Base-by-base conservation (phyloP, 2,329 filamentous ascomycete species). In the Colletotrichum lini region DNA sequence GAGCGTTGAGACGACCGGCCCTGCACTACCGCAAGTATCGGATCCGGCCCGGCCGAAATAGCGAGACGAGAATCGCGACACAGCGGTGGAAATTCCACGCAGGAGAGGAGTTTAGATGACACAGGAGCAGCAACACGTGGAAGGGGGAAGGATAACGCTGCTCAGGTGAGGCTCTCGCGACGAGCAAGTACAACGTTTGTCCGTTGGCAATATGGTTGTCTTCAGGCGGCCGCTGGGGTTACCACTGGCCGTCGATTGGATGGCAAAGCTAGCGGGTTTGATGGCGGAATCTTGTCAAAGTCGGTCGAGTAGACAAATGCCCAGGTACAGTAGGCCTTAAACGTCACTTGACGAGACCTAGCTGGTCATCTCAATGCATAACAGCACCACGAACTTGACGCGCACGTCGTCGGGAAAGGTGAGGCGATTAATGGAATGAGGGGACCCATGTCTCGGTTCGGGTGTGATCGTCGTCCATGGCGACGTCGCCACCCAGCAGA, bases 11-110 rank as follows among this genome's bases (percentile, higher is more conserved):
- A 70, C 44, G 63, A 61, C 16, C 16, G 9, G 47, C 35, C 56
- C 63, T 67, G 21, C 42, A 61, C 40, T 5, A 16, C 60, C 8
- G 21, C 13, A 30, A 16, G 23, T 16, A 49, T 38, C 65, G 58
- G 69, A 42, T 26, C 68, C 52, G 58, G 52, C 26, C 63, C 65
- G 68, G 68, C 68, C 58, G 65, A 71, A 23, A 68, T 18, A n/a
- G 10, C 38, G 30, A 3, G 40, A 10, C 18, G n/a, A 8, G 40
- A 30, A 44, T 26, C 21, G 62, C 4, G 26, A 44, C n/a, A 50
- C 16, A 18, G 45, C 21, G 6, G 38, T 35, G 16, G 16, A 61
- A 0, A 10, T 35, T 50, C 30, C 44, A 57, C 23, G 23, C 38
- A 62, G 12, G 50, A 44, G 21, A 44, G 16, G 38, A 45, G 23